Conservation (phyloP, 1,284 basidiomycete species). For the Ceratobasidium sp. region DNA sequence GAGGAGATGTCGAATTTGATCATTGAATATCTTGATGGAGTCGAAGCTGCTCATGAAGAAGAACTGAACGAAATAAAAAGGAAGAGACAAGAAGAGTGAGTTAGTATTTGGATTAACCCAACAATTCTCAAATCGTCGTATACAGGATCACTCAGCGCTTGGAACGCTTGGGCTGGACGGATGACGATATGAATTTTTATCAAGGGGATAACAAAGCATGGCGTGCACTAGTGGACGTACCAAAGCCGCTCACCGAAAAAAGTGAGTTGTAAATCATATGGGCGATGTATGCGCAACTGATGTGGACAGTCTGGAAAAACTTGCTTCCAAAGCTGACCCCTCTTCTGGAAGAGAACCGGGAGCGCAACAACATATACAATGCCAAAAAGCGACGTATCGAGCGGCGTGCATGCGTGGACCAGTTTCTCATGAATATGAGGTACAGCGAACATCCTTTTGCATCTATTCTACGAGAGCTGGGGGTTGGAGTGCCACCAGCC, state of each 20-base stretch:
- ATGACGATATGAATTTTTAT: not conserved
- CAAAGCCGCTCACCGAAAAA: slow-evolving; percentile 17
- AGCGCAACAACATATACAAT: not conserved
- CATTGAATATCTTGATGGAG: not conserved
- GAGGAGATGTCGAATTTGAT: not conserved
- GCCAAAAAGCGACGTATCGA: not conserved
- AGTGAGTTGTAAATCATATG: not conserved
- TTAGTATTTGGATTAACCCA: too few species aligned
- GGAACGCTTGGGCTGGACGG: slow-evolving; percentile 1
- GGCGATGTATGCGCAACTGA: not conserved
- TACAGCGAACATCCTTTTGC: not conserved
- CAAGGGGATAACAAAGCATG: not conserved
- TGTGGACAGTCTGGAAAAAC: not conserved
- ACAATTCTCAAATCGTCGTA: too few species aligned
- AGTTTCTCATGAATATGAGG: not conserved
- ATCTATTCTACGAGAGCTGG: not conserved
- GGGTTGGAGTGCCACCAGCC: not conserved
- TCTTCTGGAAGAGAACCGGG: slow-evolving; percentile 1
- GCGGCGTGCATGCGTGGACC: not conserved
- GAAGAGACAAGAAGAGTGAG: not conserved
- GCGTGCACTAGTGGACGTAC: not conserved
- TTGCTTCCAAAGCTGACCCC: not conserved
- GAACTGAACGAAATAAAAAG: not conserved
- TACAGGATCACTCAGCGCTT: not conserved
- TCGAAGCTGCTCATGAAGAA: not conserved